Base-by-base conservation (phyloP, 2,329 filamentous ascomycete species). In the Paraphaeosphaeria sporulosa region DNA sequence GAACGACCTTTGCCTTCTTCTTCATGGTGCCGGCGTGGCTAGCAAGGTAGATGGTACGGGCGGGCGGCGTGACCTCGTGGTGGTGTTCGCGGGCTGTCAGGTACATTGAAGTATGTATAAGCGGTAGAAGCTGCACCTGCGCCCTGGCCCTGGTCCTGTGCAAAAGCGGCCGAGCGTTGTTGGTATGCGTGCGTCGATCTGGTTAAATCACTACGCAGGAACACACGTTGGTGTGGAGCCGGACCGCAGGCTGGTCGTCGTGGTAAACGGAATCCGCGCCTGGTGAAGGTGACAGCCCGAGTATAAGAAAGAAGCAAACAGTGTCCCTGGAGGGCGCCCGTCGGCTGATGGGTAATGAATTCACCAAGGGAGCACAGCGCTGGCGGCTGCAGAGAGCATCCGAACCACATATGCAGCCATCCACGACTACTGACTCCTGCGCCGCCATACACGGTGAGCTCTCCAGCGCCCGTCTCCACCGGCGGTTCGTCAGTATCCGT, bases 11-110 rank as follows among this genome's bases (percentile, higher is more conserved):
- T 54, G 60, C 59, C 65, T 64, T 75, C 55, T 60, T 70, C 62
- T 58, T 69, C 72, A 76, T 76, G 67, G 68, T 64, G 58, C 40
- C 60, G 67, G 65, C 55, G 57, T 48, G 46, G 47, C 40, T 19
- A 38, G 48, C 30, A 4, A 25, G 62, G 58, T 38, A 56, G 65
- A 63, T 48, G 59, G 27, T 10, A 21, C 9, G 23, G 38, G 13
- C 32, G n/a, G 15, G 43, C 30, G 51, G 32, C 27, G 48, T 49
- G 42, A 25, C 30, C 30, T 32, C 32, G 54, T 48, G 53, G 43
- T n/a, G 12, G 40, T 27, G 15, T 44, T 47, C 10, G 53, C 17
- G 30, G 52, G 52, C 40, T 55, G 40, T 34, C 40, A 47, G 40
- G 52, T 21, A 44, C n/a, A 44, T 43, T 55, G 27, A 25, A 25